phyloP scores from a whole-genome alignment of 2,329 filamentous ascomycete species.

The Colletotrichum tofieldiae region DNA sequence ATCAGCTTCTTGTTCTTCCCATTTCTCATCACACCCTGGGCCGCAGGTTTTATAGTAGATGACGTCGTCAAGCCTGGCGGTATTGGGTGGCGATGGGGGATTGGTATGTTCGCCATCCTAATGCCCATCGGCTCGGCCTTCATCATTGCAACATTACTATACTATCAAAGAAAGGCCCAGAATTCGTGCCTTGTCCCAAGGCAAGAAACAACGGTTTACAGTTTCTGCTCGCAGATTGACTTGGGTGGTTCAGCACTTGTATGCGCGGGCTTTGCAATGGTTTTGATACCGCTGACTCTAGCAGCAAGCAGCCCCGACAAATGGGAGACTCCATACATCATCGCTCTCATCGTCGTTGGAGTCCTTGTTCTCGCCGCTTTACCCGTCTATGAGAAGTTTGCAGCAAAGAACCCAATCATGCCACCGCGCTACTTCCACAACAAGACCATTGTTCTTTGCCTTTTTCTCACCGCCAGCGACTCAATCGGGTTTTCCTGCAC shows the following conservation, averaged over 20 bases:
- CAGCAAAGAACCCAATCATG: constrained; percentile 65
- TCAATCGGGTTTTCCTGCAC: constrained; percentile 52
- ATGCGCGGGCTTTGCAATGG: constrained; percentile 63
- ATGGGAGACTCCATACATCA: constrained; percentile 61
- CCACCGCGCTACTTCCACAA: constrained; percentile 56
- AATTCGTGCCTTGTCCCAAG: constrained; percentile 38
- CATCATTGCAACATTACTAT: constrained; percentile 42
- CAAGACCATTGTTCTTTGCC: constrained; percentile 46
- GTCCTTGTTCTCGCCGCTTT: constrained; percentile 63
- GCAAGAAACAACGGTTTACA: constrained; percentile 43
- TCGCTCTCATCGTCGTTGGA: constrained; percentile 67
- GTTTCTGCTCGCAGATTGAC: constrained; percentile 46
- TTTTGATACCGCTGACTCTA: constrained; percentile 72
- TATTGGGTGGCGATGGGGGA: constrained; percentile 54
- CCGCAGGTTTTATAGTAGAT: constrained; percentile 47
- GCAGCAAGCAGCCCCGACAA: constrained; percentile 56
- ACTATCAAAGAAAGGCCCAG: constrained; percentile 46
- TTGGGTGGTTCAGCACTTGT: constrained; percentile 63
- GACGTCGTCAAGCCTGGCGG: constrained; percentile 45
- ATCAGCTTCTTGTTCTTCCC: constrained; percentile 52
- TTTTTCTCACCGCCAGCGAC: constrained; percentile 45
- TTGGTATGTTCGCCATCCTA: constrained; percentile 72
- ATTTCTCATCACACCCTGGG: constrained; percentile 55
- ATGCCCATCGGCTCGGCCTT: constrained; percentile 59
- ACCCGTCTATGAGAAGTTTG: constrained; percentile 62